phyloP scores from a whole-genome alignment of 257 asterid species.

The Voacanga thouarsii region DNA sequence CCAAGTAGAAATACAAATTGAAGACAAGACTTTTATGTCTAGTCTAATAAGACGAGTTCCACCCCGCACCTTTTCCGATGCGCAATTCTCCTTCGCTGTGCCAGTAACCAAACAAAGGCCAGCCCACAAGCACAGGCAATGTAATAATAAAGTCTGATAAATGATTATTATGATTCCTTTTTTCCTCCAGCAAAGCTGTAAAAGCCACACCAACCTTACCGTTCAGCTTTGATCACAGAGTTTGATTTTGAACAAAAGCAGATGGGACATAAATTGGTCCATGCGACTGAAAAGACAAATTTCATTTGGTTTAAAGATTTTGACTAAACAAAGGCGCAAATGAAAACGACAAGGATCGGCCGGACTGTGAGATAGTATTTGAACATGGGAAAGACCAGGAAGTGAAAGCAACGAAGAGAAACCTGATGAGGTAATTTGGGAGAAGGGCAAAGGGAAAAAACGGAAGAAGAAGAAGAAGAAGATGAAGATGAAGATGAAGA shows the following conservation, averaged over 20 bases:
- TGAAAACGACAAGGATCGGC: neutral
- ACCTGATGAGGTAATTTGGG: neutral
- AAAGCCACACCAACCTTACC: conserved; percentile 1
- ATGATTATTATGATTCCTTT: neutral
- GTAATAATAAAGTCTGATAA: neutral
- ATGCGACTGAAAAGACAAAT: neutral
- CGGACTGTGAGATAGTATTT: neutral
- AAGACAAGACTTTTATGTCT: neutral
- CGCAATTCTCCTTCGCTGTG: neutral
- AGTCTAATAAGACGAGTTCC: neutral
- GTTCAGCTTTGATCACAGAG: conserved; percentile 2
- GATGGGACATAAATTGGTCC: neutral
- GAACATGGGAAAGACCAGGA: neutral
- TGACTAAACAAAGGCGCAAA: neutral
- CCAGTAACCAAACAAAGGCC: neutral
- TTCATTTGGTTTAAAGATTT: conserved; percentile 1
- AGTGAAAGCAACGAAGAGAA: neutral
- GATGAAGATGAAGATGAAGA: neutral
- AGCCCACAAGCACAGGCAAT: neutral
- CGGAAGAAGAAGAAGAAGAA: neutral
- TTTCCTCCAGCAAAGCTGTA: neutral
- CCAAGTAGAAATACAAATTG: neutral
- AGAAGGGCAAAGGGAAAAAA: too few relatives aligned
- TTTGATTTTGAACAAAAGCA: neutral
- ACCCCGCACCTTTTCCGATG: neutral